Conservation (phyloP, 2,329 filamentous ascomycete genomes). For the Diplodia mutila region DNA sequence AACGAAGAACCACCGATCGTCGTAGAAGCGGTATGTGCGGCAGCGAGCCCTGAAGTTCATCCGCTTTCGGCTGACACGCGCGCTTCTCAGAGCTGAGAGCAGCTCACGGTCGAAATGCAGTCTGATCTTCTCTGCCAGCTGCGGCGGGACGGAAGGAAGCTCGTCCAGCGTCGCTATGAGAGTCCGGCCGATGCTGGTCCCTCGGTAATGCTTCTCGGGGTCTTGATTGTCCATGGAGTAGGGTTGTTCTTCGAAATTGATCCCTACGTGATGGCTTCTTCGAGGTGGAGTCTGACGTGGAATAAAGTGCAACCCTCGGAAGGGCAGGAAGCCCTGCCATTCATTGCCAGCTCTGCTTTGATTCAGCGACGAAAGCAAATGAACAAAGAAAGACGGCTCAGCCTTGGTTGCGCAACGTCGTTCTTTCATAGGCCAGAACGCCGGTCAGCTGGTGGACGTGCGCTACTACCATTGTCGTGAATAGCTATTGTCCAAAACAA, state of each 20-base stretch:
- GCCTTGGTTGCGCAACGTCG: neutral
- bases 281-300: constrained; percentile 4
- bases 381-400: neutral
- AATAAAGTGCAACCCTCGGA: constrained; percentile 2
- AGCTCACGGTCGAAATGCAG: constrained; percentile 17
- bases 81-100: constrained; percentile 3
- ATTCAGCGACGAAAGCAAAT: neutral
- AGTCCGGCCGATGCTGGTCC: constrained; percentile 17
- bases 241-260: neutral
- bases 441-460: too few species aligned
- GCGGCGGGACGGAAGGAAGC: constrained; percentile 12
- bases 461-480: too few species aligned
- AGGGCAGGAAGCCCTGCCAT: neutral
- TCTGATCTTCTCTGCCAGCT: constrained; percentile 6
- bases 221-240: constrained; percentile 12
- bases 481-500: neutral
- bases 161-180: constrained; percentile 21
- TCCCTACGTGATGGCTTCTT: constrained; percentile 3
- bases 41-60: constrained; percentile 24
- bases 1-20: constrained; percentile 17
- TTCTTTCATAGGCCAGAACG: too few species aligned
- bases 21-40: constrained; percentile 15
- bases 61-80: neutral
- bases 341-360: neutral
- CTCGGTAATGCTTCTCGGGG: constrained; percentile 16